Base-by-base conservation (phyloP, 495 filamentous ascomycete species). In the Penicillium cataractarum region DNA sequence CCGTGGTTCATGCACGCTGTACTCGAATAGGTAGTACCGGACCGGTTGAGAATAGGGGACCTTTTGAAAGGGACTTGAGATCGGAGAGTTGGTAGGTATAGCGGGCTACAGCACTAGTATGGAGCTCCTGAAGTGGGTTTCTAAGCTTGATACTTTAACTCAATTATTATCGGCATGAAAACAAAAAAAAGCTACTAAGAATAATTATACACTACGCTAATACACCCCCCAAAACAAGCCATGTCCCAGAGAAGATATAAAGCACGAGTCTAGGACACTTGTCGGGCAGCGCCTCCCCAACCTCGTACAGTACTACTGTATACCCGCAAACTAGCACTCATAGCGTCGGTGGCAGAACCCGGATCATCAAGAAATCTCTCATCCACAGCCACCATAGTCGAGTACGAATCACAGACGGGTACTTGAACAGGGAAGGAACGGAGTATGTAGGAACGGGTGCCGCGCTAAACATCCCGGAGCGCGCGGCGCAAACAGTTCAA, bases 291-390 rank as follows among this genome's bases (percentile, higher is more conserved):
- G 42, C 19, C n/a, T n/a, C 19, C 2, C 9, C 19, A 12, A 24
- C 42, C 19, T 46, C 42, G 21, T 44, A 21, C 40, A 4, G 21
- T 21, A 44, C 40, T 21, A 44, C 40, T 40, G 15, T 17, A 17
- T 13, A 39, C 35, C 35, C 35, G 35, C 35, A 39, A 39, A 39
- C 35, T 22, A 42, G 19, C 42, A 24, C 42, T 46, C 42, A 46
- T 46, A 46, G 42, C 42, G n/a, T 42, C 39, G 39, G n/a, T 42
- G 39, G 39, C 39, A 42, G n/a, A 42, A 21, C 39, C 39, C 39
- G 40, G 40, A 44, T 44, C 40, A 10, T 21, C 40, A 10, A 44
- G 40, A 44, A 44, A 10, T 7, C 40, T 44, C 40, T 21, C 40
- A 44, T 21, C 40, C n/a, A 44, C 19, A 19, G 19, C 42, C 19